A percentile compares a stretch with the other conserved stretches of the same genome.
These are phyloP conservation scores for Ceratocystis huliohia DNA, from an alignment of 2,329 filamentous ascomycete species.

Conservation along the genomic window DNA sequence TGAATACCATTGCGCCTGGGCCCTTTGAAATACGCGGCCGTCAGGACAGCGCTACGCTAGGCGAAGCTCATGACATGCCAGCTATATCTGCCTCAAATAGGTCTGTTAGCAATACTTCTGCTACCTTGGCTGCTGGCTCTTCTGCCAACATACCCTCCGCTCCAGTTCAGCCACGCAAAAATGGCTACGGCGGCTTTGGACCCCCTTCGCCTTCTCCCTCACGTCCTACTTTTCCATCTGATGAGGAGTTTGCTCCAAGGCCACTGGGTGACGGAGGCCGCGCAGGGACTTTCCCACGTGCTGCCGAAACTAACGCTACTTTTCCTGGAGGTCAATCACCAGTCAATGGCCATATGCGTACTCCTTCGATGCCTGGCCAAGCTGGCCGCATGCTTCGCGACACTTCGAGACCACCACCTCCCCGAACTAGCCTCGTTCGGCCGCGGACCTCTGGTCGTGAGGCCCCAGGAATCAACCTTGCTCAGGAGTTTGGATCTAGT, in stretches of 20 bases:
- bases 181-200: constrained; percentile 48
- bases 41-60: constrained; percentile 24
- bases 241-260: constrained; percentile 29
- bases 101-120: constrained; percentile 25
- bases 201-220: constrained; percentile 30
- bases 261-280: constrained; percentile 32
- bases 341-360: constrained; percentile 9
- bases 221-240: constrained; percentile 11
- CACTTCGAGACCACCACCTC: constrained; percentile 41
- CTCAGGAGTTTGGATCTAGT: constrained; percentile 45
- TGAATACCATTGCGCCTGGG: constrained; percentile 53
- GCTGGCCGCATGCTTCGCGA: constrained; percentile 26
- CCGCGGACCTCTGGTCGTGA: constrained; percentile 32
- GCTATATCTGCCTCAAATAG: constrained; percentile 27
- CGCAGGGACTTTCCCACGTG: constrained; percentile 42
- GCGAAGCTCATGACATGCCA: constrained; percentile 21
- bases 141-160: constrained; percentile 27
- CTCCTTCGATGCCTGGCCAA: constrained; percentile 26
- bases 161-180: constrained; percentile 31
- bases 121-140: constrained; percentile 21
- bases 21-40: constrained; percentile 44
- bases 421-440: constrained; percentile 37
- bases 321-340: neutral
- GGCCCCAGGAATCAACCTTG: constrained; percentile 40
- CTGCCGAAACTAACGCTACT: constrained; percentile 25